Evolutionary conservation across 1,139 yeast genomes (phyloP).

Genomic region (Suhomyces kunorum): DNA sequence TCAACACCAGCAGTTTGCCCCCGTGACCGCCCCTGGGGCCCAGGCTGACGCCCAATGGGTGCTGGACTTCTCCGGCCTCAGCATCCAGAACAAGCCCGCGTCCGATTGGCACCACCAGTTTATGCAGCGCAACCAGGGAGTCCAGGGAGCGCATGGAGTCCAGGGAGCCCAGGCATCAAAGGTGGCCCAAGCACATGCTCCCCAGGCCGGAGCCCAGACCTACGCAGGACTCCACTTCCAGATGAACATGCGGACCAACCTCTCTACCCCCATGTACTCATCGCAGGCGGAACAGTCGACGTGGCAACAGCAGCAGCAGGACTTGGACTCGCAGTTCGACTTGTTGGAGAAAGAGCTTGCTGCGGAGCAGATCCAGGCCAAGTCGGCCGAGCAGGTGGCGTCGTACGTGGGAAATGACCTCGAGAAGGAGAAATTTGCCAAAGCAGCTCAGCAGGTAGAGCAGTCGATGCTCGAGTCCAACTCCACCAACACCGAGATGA

Average conservation of each 20-base stretch:
- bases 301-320: slow-evolving; percentile 21
- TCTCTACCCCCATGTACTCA: slow-evolving; percentile 18
- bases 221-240: slow-evolving; percentile 12
- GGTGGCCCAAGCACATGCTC: background rate
- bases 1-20: slow-evolving; percentile 7
- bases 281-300: slow-evolving; percentile 31
- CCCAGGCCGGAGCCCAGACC: background rate
- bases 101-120: slow-evolving; percentile 17
- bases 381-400: slow-evolving; percentile 12
- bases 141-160: slow-evolving; percentile 12
- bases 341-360: slow-evolving; percentile 37
- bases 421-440: slow-evolving; percentile 44
- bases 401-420: slow-evolving; percentile 16
- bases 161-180: background rate
- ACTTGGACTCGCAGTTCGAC: slow-evolving; percentile 39
- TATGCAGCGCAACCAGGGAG: slow-evolving; percentile 16
- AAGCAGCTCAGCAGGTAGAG: slow-evolving; percentile 42
- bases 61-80: slow-evolving; percentile 12
- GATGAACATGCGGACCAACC: slow-evolving; percentile 23
- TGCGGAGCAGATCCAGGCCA: slow-evolving; percentile 13
- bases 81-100: slow-evolving; percentile 10
- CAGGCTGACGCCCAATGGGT: slow-evolving; percentile 8
- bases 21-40: too few relatives aligned
- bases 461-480: slow-evolving; percentile 29
- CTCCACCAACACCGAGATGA: slow-evolving; percentile 27